Percentiles rank a stretch among this genome's conserved stretches.
phyloP scores from a whole-genome alignment of 2,329 filamentous ascomycete genomes.

The Trichoderma aggressivum region DNA sequence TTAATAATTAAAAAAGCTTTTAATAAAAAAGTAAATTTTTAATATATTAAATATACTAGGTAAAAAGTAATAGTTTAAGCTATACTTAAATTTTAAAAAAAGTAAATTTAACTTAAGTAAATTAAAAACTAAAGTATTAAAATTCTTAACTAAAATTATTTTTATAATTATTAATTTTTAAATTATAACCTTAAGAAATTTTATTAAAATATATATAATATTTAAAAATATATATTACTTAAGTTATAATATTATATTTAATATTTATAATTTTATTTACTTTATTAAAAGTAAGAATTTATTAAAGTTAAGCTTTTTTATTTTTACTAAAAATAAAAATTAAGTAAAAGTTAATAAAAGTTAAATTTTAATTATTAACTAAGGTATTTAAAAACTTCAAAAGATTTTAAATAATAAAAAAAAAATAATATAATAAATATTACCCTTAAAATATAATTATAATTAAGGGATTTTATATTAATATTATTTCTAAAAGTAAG shows the following conservation, averaged over 20 bases:
- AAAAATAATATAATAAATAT: not conserved
- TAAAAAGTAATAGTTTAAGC: not conserved
- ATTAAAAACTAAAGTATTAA: not conserved
- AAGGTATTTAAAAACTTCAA: not conserved
- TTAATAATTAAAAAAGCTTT: not conserved
- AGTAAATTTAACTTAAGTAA: not conserved
- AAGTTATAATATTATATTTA: not conserved
- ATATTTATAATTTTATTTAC: not conserved
- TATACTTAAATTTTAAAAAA: not conserved
- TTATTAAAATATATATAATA: not conserved
- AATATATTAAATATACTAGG: not conserved
- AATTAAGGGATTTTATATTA: not conserved
- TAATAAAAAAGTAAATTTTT: not conserved
- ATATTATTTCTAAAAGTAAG: not conserved
- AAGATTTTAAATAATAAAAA: not conserved
- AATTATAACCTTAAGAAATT: not conserved
- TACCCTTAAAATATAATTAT: not conserved
- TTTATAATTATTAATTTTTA: not conserved
- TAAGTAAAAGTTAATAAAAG: not conserved
- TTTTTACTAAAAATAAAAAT: not conserved
- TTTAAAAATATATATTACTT: not conserved
- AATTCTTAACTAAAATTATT: not conserved
- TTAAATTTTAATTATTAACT: not conserved
- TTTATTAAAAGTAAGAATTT: not conserved
- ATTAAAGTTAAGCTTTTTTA: not conserved